Evolutionary conservation across 768 basidiomycete genomes (phyloP).

Genomic region (Lactarius evosmus): DNA sequence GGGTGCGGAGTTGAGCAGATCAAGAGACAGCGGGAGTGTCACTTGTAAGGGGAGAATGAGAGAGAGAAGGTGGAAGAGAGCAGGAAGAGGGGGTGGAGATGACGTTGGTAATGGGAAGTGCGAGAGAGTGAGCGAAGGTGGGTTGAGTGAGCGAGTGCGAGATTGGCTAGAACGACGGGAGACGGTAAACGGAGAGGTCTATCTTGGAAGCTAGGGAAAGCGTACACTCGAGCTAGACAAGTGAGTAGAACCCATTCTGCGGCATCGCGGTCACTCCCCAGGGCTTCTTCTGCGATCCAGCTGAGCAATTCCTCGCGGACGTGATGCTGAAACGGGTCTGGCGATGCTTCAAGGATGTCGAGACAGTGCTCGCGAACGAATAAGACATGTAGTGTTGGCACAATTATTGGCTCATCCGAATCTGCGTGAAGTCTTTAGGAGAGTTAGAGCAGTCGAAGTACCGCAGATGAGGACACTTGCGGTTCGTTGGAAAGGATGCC

Average conservation of each 20-base stretch:
- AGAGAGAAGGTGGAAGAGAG: constrained; percentile 52
- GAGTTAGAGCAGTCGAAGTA: background rate
- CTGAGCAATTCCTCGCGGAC: constrained; percentile 54
- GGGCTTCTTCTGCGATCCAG: constrained; percentile 70
- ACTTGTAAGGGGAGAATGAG: constrained; percentile 56
- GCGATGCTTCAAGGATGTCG: constrained; percentile 29
- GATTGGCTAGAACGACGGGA: constrained; percentile 50
- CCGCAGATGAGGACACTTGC: constrained; percentile 40
- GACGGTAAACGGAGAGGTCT: constrained; percentile 1
- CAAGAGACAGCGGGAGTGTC: constrained; percentile 58
- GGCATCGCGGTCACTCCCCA: constrained; percentile 63
- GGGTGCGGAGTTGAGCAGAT: constrained; percentile 51
- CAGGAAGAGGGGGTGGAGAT: constrained; percentile 35
- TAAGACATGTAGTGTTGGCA: constrained; percentile 69
- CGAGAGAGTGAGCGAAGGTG: constrained; percentile 61
- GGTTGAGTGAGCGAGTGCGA: constrained; percentile 61
- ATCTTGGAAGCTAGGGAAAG: constrained; percentile 14
- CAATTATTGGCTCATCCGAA: constrained; percentile 37
- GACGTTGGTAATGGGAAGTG: constrained; percentile 49
- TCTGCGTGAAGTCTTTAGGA: constrained; percentile 37
- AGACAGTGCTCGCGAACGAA: constrained; percentile 46
- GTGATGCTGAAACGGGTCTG: constrained; percentile 25
- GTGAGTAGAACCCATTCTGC: constrained; percentile 75
- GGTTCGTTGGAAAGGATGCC: constrained; percentile 67
- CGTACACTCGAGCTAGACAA: constrained; percentile 61